A percentile compares a stretch with the other conserved stretches of the same genome.
phyloP scores from a whole-genome alignment of 257 asterid species.

The Nicotiana paniculata region DNA sequence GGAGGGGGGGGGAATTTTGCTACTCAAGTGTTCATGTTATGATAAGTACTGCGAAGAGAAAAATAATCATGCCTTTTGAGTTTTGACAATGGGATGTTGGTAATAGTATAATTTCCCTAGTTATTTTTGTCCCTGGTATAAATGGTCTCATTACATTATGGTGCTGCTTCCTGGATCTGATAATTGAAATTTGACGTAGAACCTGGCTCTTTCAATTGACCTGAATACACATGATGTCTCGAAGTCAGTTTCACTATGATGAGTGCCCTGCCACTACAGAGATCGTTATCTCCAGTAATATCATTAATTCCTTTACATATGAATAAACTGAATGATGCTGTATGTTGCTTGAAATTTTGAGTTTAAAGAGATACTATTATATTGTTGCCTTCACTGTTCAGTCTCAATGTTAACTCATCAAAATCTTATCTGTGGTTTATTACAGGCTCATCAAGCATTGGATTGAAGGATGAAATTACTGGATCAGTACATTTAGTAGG shows the following conservation, averaged over 20 bases:
- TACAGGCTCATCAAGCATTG: constrained; percentile 89
- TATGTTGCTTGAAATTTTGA: background rate
- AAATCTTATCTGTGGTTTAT: background rate
- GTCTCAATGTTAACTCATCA: background rate
- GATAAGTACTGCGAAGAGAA: background rate
- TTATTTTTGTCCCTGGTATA: background rate
- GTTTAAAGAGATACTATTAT: background rate
- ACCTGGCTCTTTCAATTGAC: background rate
- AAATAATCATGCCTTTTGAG: background rate
- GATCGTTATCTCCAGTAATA: background rate
- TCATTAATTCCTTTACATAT: background rate
- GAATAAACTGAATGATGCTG: background rate
- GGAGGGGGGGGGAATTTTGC: constrained; percentile 5
- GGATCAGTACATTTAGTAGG: constrained; percentile 99
- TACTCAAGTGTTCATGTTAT: background rate
- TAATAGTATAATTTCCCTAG: background rate
- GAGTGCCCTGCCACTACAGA: background rate
- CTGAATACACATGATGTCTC: background rate
- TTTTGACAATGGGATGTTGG: background rate
- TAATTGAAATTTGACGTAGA: background rate
- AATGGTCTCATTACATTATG: background rate
- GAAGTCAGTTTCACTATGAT: background rate
- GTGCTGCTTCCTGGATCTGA: background rate
- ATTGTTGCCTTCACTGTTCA: background rate
- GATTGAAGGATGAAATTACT: constrained; percentile 88